Base-by-base conservation (phyloP, 164 flowering plant genomes). In the Macadamia integrifolia region DNA sequence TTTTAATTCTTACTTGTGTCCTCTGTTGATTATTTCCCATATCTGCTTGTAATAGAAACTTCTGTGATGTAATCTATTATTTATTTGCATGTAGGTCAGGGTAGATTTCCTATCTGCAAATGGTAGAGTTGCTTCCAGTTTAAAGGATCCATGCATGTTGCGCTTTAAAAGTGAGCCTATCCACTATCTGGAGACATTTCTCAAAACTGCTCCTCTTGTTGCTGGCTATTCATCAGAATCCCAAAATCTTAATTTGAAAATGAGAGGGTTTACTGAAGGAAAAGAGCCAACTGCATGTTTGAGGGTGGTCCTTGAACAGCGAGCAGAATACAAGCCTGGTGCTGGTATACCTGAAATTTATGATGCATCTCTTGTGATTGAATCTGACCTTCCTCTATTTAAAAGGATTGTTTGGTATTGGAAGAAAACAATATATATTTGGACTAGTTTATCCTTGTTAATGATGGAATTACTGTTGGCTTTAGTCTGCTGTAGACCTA, bases 271-370 rank as follows among this genome's bases (percentile, higher is more conserved):
- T 29, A 68, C 64, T 15, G 94, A 90, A 80, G 85, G 85, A 48
- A 56, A 61, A 12, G 71, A 74, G 0, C 90, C 97, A 31, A 86
- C 97, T 14, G 72, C 90, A 12, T 89, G 88, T 79, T 59, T 95
- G 61, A 88, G 64, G 79, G 91, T 91, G 35, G 44, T 70, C 14
- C 75, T 95, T 55, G 92, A 90, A 67, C 95, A 80, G 66, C 81
- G 97, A 65, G 98, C 99, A 71, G 91, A 89, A 70, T 90, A 63
- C 68, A 72, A 63, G 11, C 77, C 84, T 31, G 93, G 88, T 30
- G 88, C 85, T 63, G 97, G 98, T 35, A 80, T 89, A 60, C 98
- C 97, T 58, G 89, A 95, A 78, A 74, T 92, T 12, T 89, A 95
- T 78, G 77, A 74, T 65, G 89, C 90, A 43, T 82, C 81, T 28